phyloP scores from a whole-genome alignment of 345 rosid species.

The Laguncularia racemosa region DNA sequence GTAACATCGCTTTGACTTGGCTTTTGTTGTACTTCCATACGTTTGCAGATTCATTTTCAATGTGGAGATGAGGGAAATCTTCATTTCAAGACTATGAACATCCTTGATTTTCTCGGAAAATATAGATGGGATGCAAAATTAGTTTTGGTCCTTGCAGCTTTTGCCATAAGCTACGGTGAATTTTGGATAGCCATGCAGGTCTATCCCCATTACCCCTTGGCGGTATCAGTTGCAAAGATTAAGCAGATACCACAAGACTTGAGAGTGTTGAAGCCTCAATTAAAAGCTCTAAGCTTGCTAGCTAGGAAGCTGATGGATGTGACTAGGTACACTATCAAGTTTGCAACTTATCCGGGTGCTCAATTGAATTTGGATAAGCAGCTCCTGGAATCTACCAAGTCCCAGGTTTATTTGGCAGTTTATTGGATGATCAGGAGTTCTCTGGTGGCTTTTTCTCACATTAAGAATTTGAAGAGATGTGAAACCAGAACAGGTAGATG shows the following conservation, averaged over 20 bases:
- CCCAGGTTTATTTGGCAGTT: constrained; percentile 41
- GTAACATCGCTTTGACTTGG: background rate
- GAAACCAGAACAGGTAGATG: constrained; percentile 55
- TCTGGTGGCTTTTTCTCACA: constrained; percentile 46
- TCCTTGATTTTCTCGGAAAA: constrained; percentile 50
- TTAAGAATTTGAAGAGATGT: constrained; percentile 33
- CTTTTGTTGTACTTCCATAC: background rate
- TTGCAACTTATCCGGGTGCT: constrained; percentile 39
- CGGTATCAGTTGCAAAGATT: constrained; percentile 46
- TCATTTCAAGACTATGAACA: constrained; percentile 37
- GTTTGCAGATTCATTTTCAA: constrained; percentile 45
- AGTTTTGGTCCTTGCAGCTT: constrained; percentile 57
- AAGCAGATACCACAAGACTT: constrained; percentile 38
- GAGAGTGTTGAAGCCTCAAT: constrained; percentile 33
- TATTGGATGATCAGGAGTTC: constrained; percentile 60
- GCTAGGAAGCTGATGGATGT: constrained; percentile 43
- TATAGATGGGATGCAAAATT: constrained; percentile 76
- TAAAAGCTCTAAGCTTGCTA: constrained; percentile 45
- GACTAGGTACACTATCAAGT: constrained; percentile 45
- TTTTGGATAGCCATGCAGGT: constrained; percentile 48
- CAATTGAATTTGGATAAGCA: constrained; percentile 31
- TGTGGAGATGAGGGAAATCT: constrained; percentile 26
- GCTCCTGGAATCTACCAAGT: constrained; percentile 30
- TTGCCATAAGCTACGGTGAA: constrained; percentile 52
- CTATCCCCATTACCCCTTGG: constrained; percentile 36